Percentiles rank a stretch among this genome's conserved stretches.
Conservation (phyloP, 148 eudicot species). For the Linanthus parryae region DNA sequence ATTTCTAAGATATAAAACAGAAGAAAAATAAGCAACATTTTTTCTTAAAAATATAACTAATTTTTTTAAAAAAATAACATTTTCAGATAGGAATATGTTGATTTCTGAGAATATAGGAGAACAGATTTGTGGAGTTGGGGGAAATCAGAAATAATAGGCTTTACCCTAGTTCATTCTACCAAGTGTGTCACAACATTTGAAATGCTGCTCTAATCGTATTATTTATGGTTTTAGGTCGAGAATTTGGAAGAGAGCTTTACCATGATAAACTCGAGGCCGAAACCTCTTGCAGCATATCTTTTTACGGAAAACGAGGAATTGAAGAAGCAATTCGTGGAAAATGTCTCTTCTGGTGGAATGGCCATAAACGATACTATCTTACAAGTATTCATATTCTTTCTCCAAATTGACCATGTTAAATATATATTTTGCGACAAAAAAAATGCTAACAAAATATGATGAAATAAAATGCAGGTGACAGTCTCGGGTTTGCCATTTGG, state of each 20-base stretch:
- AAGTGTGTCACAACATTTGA: no score
- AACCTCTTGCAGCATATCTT: constrained; percentile 73
- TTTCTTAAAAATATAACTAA: no score
- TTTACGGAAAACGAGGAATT: constrained; percentile 50
- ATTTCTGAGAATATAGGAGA: no score
- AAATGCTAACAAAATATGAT: background rate
- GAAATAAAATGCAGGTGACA: constrained; percentile 31
- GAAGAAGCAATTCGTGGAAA: constrained; percentile 40
- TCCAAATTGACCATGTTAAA: background rate
- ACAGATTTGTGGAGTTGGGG: no score
- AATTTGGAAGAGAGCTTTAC: constrained; percentile 43
- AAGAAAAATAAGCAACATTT: no score
- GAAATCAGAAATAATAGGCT: no score
- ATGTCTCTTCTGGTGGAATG: constrained; percentile 59
- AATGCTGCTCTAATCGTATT: no score
- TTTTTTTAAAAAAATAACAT: no score
- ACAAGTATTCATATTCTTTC: constrained; percentile 30
- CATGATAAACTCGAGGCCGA: constrained; percentile 50
- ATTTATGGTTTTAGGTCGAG: constrained; percentile 56
- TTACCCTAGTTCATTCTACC: no score
- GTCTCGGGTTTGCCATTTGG: constrained; percentile 55
- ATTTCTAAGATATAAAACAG: no score
- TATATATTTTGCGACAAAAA: background rate
- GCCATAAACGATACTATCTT: constrained; percentile 56
- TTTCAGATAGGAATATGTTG: no score